These are phyloP conservation scores for Lactarius psammicola DNA, from an alignment of 768 basidiomycete species.

Conservation along the genomic window DNA sequence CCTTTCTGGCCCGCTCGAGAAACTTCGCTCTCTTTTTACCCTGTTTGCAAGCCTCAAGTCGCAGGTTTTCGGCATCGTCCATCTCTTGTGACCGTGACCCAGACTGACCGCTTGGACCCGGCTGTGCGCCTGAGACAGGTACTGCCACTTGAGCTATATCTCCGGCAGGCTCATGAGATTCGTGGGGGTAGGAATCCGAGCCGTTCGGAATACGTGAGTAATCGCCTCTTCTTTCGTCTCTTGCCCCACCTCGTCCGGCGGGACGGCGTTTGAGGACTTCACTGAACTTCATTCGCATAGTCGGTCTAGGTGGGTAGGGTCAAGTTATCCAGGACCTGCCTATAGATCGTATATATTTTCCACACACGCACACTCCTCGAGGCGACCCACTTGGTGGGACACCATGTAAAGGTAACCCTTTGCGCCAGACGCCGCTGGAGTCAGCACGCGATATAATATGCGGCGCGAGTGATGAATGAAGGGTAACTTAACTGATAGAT, in stretches of 20 bases:
- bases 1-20: neutral
- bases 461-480: neutral
- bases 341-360: neutral
- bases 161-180: neutral
- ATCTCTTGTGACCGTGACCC: neutral
- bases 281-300: slow-evolving; percentile 2
- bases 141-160: neutral
- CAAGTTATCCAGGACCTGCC: neutral
- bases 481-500: neutral
- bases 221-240: neutral
- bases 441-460: neutral
- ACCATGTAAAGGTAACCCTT: slow-evolving; percentile 2
- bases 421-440: neutral
- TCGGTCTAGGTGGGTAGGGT: neutral
- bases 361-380: neutral
- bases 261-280: neutral
- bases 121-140: neutral
- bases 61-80: neutral
- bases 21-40: neutral
- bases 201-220: neutral
- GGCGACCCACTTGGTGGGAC: neutral
- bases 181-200: neutral
- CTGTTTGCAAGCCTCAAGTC: neutral
- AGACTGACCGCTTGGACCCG: neutral
- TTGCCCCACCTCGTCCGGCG: neutral